Evolutionary conservation across 139 green algal species (phyloP), one percentile per base, ranked within the genome.

Genomic region (Micractinium sp.): DNA sequence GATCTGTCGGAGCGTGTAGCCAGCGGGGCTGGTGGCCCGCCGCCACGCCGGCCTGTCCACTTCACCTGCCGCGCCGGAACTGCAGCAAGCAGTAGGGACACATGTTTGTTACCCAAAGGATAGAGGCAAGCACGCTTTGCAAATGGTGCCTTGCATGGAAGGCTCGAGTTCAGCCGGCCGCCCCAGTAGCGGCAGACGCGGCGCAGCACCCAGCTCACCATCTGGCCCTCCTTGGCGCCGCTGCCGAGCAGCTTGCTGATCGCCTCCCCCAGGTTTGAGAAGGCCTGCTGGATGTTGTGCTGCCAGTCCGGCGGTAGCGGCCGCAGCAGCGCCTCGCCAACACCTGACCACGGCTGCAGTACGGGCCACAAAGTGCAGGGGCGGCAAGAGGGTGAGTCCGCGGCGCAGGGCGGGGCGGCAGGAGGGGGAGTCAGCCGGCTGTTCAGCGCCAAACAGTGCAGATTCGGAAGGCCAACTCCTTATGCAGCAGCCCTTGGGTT

Each of bases 271-370:
- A 88, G 9, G 27, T 69, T 15, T 20, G 41, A 56, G 22, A 88
- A 88, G 29, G 85, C 85, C 36, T 73, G 25, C 41, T 88, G 41
- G 74, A 88, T 88, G 71, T 88, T 81, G 85, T 88, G 53, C 36
- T 60, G 85, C 85, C 71, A 81, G 47, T 88, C 85, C 13, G 85
- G 41, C 5, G 85, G 85, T 9, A 88, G 22, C 12, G 85, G 85
- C 31, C 53, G n/a, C 31, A 88, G 83, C 29, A 87, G 22, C 25
- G 38, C 67, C 36, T 87, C 83, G 0, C 38, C 83, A 13, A 88
- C 74, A 0, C 85, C 85, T 13, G 85, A n/a, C 85, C 85, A 88
- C 0, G 85, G 85, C 83, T 88, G 83, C 69, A 81, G n/a, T n/a
- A n/a, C n/a, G n/a, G n/a, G n/a, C n/a, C n/a, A 29, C 56, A 33